Evolutionary conservation across 106 monocot species (phyloP).

Genomic region (Apostasia shenzhenica): DNA sequence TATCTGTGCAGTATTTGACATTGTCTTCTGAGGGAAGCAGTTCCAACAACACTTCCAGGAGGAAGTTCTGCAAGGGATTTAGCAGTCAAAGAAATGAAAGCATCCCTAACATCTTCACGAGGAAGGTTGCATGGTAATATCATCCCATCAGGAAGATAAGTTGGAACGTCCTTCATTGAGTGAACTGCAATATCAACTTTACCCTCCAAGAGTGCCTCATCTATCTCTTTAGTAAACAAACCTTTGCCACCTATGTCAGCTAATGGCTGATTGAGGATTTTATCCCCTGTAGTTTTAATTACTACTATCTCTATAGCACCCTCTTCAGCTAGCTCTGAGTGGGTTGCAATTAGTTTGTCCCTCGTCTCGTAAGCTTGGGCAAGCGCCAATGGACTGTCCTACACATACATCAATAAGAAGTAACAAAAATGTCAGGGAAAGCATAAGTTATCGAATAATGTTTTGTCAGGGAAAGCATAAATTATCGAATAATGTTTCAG

Average conservation of each 20-base stretch:
- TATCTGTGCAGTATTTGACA: slow-evolving; percentile 87
- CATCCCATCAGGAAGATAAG: slow-evolving; percentile 85
- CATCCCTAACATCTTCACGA: slow-evolving; percentile 94
- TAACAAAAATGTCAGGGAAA: not conserved
- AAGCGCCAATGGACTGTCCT: slow-evolving; percentile 97
- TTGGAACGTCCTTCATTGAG: slow-evolving; percentile 99
- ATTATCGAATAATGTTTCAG: no score
- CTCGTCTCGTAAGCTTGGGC: slow-evolving; percentile 93
- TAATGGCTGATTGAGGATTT: slow-evolving; percentile 84
- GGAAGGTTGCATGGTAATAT: slow-evolving; percentile 91
- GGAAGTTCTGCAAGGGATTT: slow-evolving; percentile 80
- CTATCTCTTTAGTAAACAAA: slow-evolving; percentile 96
- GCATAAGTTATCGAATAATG: not conserved
- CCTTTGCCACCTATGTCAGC: slow-evolving; percentile 99
- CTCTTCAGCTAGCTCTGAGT: slow-evolving; percentile 78
- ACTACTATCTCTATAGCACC: slow-evolving; percentile 90
- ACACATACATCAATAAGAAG: slow-evolving; percentile 22
- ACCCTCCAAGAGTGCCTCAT: slow-evolving; percentile 87
- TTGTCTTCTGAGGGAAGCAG: slow-evolving; percentile 90
- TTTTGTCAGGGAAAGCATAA: not conserved
- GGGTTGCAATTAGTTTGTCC: slow-evolving; percentile 66
- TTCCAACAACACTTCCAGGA: slow-evolving; percentile 87
- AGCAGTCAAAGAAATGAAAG: slow-evolving; percentile 76
- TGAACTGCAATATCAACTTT: slow-evolving; percentile 93
- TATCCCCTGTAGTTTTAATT: slow-evolving; percentile 96